Evolutionary conservation across 176 grass and related monocot genomes (phyloP).

Genomic region (Carex parvula): DNA sequence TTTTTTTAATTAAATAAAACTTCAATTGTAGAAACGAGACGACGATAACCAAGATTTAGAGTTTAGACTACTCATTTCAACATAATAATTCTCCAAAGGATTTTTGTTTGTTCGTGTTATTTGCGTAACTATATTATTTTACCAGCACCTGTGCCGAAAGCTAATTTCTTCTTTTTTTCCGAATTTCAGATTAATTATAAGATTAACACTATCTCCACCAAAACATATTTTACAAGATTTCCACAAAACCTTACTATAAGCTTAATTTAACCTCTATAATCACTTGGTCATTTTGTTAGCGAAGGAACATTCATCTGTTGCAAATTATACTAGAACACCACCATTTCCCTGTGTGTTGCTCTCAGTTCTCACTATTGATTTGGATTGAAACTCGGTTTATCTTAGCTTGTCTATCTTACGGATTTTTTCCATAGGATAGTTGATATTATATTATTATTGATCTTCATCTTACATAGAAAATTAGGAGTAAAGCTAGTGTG

Average conservation of each 20-base stretch:
- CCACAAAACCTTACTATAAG: background rate
- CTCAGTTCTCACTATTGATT: background rate
- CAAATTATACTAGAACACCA: background rate
- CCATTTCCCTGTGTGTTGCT: background rate
- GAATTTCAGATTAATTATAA: background rate
- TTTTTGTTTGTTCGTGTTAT: background rate
- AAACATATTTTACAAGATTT: background rate
- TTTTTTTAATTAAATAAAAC: too few species aligned
- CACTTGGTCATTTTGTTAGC: background rate
- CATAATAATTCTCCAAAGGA: too few species aligned
- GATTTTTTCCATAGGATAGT: background rate
- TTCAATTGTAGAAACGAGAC: too few species aligned
- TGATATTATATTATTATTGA: background rate
- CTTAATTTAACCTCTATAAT: background rate
- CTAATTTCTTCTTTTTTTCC: background rate
- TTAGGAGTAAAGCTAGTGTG: too few species aligned
- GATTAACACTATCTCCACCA: background rate
- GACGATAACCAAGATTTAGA: too few species aligned
- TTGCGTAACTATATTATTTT: background rate
- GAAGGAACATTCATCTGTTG: background rate
- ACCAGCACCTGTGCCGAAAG: background rate
- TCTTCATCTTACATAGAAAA: constrained; percentile 5
- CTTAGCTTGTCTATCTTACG: background rate
- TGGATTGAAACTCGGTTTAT: background rate
- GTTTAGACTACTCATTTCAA: too few species aligned